Base-by-base conservation (phyloP, 257 asterid genomes). In the Capsicum rhomboideum region DNA sequence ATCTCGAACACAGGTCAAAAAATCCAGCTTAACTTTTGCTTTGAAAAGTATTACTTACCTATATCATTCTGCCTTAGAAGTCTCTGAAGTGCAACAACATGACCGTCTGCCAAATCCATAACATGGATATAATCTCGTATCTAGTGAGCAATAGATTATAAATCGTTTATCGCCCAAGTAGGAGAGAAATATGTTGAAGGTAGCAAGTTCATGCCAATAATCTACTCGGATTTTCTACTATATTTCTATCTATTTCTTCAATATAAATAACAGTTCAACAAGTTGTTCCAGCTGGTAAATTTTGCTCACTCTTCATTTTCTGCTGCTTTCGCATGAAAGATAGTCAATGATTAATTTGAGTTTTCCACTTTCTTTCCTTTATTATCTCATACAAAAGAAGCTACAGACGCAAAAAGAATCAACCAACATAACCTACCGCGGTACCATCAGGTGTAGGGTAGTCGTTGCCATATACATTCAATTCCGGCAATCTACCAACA, bases 31-130 rank as follows among this genome's bases (percentile, higher is more conserved):
- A 49, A 26, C 81, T 49, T n/a, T 50, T 50, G 58, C 17, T 75
- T 49, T 50, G 63, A 50, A 50, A 50, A 77, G 26, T 28, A 50
- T 74, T 31, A 81, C 18, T 84, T 86, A 91, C 98, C 99, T 87
- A 91, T 84, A 86, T 86, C 91, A 69, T 91, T 90, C 84, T 82
- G 42, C 85, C 89, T 88, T 54, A 94, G 90, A 85, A 96, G 97
- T 90, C 92, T 92, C 90, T 91, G 91, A 58, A 96, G 89, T 14
- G 99, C 95, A 86, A 90, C 97, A 74, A 96, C 97, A 82, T 96
- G 99, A 68, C 98, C 99, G 26, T 96, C 98, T 9, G 99, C 99
- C 80, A 96, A 89, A 90, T 96, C 99, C 98, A 94, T 93, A 29
- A 96, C 99, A 87, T 96, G 99, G 87, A 96, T 96, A 90, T 96